Evolutionary conservation across 2,329 filamentous ascomycete genomes (phyloP).

Genomic region (Aspergillus sp.): DNA sequence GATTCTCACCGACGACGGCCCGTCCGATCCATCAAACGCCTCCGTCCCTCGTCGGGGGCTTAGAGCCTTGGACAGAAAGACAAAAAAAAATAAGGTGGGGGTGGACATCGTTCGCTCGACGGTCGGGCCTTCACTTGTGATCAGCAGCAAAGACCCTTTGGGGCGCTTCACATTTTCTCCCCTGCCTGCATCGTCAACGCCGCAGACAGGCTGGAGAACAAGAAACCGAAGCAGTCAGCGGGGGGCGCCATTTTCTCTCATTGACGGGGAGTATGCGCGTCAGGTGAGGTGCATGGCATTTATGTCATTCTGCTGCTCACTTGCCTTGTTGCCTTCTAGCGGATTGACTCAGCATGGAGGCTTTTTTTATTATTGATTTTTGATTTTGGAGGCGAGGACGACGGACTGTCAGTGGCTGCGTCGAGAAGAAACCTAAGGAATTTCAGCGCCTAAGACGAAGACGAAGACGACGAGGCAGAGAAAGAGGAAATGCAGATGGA

Average conservation of each 20-base stretch:
- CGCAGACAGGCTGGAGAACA: background rate
- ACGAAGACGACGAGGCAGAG: too few relatives aligned
- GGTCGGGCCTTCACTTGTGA: background rate
- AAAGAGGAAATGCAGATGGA: background rate
- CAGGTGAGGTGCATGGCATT: background rate
- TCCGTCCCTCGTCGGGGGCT: background rate
- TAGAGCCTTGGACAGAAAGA: background rate
- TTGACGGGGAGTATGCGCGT: background rate
- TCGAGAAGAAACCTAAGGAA: background rate
- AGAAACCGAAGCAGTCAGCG: background rate
- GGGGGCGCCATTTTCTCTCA: background rate
- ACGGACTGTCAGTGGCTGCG: background rate
- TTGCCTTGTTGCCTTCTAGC: background rate
- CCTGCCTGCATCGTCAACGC: background rate
- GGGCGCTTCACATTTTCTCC: background rate
- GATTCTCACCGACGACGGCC: background rate
- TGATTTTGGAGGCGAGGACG: background rate
- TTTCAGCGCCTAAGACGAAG: background rate
- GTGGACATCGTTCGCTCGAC: background rate
- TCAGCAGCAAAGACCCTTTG: background rate
- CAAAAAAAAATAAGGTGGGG: background rate
- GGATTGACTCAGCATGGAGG: background rate
- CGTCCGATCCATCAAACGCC: background rate
- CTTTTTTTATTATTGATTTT: background rate
- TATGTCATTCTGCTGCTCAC: slow-evolving; percentile 1